These are phyloP conservation scores for Talaromyces nanjingensis DNA, from an alignment of 495 filamentous ascomycete species.

Conservation along the genomic window DNA sequence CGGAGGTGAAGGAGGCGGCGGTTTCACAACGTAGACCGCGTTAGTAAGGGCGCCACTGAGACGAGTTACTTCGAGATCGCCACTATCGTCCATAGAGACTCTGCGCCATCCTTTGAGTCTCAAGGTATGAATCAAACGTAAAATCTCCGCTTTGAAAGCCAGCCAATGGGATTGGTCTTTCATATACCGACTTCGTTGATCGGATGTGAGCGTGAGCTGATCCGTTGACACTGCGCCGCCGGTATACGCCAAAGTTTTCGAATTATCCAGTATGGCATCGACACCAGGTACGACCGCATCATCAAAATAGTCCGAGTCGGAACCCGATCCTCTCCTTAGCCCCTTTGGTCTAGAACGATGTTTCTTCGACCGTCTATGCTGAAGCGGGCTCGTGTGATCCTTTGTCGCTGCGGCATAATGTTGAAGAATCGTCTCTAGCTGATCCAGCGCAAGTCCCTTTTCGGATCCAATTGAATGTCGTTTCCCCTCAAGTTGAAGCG, in stretches of 20 bases:
- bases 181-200: conserved; percentile 19
- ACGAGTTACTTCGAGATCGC: conserved; percentile 70
- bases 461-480: conserved; percentile 43
- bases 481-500: conserved; percentile 19
- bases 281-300: conserved; percentile 69
- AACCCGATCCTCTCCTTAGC: conserved; percentile 42
- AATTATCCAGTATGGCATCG: conserved; percentile 78
- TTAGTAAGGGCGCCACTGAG: conserved; percentile 95
- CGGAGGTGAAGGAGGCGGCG: conserved; percentile 52
- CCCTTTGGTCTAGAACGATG: conserved; percentile 25
- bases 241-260: conserved; percentile 72
- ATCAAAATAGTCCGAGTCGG: conserved; percentile 76
- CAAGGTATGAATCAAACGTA: conserved; percentile 83
- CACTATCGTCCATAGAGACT: conserved; percentile 63
- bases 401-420: conserved; percentile 41
- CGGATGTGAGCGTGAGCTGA: conserved; percentile 24
- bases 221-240: conserved; percentile 46
- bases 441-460: conserved; percentile 56
- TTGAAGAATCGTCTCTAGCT: conserved; percentile 59
- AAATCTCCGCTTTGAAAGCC: conserved; percentile 81
- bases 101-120: conserved; percentile 83
- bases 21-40: conserved; percentile 87
- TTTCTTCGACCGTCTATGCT: conserved; percentile 23
- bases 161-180: conserved; percentile 66
- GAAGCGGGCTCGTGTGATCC: conserved; percentile 23